phyloP scores from a whole-genome alignment of 1,139 yeast species.

The Protomyces pachydermus region DNA sequence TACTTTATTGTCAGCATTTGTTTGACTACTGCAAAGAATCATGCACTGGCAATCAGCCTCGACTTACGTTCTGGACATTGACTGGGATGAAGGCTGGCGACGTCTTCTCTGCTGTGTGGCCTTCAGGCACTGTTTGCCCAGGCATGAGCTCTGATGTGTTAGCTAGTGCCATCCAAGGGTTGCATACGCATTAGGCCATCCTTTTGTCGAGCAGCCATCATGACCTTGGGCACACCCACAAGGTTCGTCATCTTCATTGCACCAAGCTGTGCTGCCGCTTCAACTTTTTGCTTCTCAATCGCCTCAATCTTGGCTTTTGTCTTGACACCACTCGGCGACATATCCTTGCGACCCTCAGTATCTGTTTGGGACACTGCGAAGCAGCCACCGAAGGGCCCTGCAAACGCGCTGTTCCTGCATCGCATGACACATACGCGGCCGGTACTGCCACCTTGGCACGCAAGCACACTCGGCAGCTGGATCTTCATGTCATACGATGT shows the following conservation, averaged over 20 bases:
- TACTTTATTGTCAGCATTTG: conserved; percentile 1
- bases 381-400: conserved; percentile 26
- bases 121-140: conserved; percentile 14
- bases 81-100: conserved; percentile 20
- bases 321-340: conserved; percentile 16
- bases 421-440: conserved; percentile 19
- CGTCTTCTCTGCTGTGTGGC: conserved; percentile 17
- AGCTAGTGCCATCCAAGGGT: too few species aligned
- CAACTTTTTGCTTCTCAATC: conserved; percentile 17
- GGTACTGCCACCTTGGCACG: conserved; percentile 18
- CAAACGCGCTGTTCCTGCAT: conserved; percentile 21
- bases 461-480: conserved; percentile 7
- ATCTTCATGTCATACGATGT: conserved; percentile 19
- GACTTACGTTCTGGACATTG: conserved; percentile 11
- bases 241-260: conserved; percentile 13
- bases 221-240: conserved; percentile 21
- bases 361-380: conserved; percentile 13
- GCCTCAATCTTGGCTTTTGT: conserved; percentile 16
- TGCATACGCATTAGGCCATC: conserved; percentile 24
- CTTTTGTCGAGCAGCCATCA: conserved; percentile 21
- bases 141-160: conserved; percentile 3
- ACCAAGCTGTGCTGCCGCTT: conserved; percentile 14
- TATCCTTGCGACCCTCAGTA: conserved; percentile 7
- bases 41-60: not conserved
- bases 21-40: too few species aligned